A percentile compares a stretch with the other conserved stretches of the same genome.
These are phyloP conservation scores for Taphrina flavorubra DNA, from an alignment of 1,139 yeast species.

Conservation along the genomic window DNA sequence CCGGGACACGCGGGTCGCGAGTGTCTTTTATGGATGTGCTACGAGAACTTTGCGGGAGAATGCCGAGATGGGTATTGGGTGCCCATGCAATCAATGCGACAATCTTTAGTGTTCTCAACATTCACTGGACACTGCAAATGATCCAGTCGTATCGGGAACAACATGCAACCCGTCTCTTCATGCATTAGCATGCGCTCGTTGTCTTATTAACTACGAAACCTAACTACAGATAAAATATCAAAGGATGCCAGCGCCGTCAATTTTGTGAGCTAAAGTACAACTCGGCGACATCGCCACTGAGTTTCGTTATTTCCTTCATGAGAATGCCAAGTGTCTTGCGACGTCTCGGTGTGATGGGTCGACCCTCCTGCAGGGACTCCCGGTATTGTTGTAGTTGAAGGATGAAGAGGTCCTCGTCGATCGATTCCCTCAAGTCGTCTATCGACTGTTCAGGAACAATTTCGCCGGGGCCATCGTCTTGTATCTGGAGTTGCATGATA, in stretches of 20 bases:
- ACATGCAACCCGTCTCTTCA: background rate
- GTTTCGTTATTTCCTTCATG: conserved; percentile 27
- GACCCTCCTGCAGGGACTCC: conserved; percentile 19
- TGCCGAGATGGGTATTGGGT: conserved; percentile 8
- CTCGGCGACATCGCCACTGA: conserved; percentile 19
- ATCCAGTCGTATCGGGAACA: background rate
- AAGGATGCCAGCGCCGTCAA: background rate
- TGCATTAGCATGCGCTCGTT: background rate
- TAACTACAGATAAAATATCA: background rate
- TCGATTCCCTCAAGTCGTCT: conserved; percentile 7
- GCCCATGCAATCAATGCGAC: background rate
- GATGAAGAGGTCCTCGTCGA: conserved; percentile 35
- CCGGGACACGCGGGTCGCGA: background rate
- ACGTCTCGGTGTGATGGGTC: conserved; percentile 10
- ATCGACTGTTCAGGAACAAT: background rate
- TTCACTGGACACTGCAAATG: conserved; percentile 10
- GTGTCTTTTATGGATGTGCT: background rate
- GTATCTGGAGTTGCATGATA: conserved; percentile 24
- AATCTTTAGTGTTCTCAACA: conserved; percentile 13
- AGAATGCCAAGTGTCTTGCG: conserved; percentile 22
- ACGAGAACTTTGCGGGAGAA: background rate
- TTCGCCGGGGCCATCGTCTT: background rate
- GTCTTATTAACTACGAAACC: background rate
- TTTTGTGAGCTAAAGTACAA: conserved; percentile 8
- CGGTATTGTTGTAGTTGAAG: conserved; percentile 36